phyloP scores from a whole-genome alignment of 2,329 filamentous ascomycete species.

The Pleurostoma richardsiae region DNA sequence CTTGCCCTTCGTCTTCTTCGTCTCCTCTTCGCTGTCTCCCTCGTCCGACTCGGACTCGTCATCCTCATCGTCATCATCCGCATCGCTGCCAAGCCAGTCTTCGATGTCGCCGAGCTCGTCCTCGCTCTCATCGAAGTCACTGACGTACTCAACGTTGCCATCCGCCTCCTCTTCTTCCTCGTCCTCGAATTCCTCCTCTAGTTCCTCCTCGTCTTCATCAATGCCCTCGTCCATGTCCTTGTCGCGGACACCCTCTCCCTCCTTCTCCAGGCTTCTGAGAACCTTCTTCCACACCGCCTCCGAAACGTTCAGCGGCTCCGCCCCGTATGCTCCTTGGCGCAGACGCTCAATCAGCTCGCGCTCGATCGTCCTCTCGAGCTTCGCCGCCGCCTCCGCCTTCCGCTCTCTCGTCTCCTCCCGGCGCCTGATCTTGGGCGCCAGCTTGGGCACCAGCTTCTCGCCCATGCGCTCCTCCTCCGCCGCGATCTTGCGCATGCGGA shows the following conservation, averaged over 20 bases:
- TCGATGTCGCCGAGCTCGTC: slow-evolving; percentile 77
- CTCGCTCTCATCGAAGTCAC: slow-evolving; percentile 80
- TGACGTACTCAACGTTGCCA: slow-evolving; percentile 85
- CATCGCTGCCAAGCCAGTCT: slow-evolving; percentile 85
- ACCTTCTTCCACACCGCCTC: slow-evolving; percentile 98
- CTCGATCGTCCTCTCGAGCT: slow-evolving; percentile 94
- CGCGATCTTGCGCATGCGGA: slow-evolving; percentile 72
- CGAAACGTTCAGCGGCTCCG: slow-evolving; percentile 90
- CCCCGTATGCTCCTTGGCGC: slow-evolving; percentile 88
- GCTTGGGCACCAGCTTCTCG: slow-evolving; percentile 79
- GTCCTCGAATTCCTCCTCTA: slow-evolving; percentile 60
- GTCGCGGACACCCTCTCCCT: slow-evolving; percentile 76
- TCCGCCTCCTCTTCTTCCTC: slow-evolving; percentile 69
- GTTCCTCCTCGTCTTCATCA: slow-evolving; percentile 67
- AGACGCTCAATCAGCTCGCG: slow-evolving; percentile 88
- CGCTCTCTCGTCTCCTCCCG: slow-evolving; percentile 67
- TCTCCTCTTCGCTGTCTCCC: slow-evolving; percentile 43
- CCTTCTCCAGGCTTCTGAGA: slow-evolving; percentile 80
- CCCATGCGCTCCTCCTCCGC: slow-evolving; percentile 87
- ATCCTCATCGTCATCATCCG: slow-evolving; percentile 52
- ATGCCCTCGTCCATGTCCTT: slow-evolving; percentile 86
- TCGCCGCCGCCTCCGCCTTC: slow-evolving; percentile 74
- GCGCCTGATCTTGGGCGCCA: slow-evolving; percentile 83
- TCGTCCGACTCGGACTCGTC: slow-evolving; percentile 54
- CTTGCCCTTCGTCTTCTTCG: slow-evolving; percentile 44